Evolutionary conservation across 2,329 filamentous ascomycete genomes (phyloP).

Genomic region (Aspergillus chevalieri): DNA sequence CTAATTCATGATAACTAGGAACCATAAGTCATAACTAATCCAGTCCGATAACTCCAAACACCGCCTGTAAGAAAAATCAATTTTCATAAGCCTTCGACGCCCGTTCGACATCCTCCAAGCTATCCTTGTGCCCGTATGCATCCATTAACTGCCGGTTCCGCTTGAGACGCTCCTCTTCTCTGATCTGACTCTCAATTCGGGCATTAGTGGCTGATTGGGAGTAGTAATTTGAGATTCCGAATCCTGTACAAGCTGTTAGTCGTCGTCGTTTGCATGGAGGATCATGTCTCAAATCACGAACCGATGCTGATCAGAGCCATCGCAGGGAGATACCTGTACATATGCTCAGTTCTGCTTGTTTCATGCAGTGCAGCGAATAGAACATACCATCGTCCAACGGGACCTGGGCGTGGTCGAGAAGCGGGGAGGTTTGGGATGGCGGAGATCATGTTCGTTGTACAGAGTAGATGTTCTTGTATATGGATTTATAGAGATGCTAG

Average conservation of each 20-base stretch:
- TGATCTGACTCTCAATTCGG: constrained; percentile 2
- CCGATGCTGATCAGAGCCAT: constrained; percentile 1
- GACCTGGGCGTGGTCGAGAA: not conserved
- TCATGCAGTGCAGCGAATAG: too few species aligned
- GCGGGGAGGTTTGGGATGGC: not conserved
- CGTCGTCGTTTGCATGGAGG: not conserved
- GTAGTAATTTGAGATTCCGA: constrained; percentile 12
- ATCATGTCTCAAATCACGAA: not conserved
- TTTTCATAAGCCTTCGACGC: constrained; percentile 41
- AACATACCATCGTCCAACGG: not conserved
- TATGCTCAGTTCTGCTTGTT: not conserved
- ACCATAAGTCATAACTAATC: not conserved
- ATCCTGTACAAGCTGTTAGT: constrained; percentile 6
- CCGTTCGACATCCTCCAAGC: constrained; percentile 39
- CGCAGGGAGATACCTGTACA: not conserved
- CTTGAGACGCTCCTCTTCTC: constrained; percentile 30
- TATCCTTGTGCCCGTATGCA: constrained; percentile 41
- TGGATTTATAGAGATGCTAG: too few species aligned
- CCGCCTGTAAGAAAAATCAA: constrained; percentile 12
- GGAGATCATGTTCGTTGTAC: not conserved
- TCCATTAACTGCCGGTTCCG: constrained; percentile 39
- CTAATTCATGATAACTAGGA: not conserved
- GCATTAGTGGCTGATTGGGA: not conserved
- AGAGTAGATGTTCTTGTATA: not conserved
- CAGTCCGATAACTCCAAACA: not conserved